Conservation (phyloP, 257 asterid species). For the Jaltomata sinuosa region DNA sequence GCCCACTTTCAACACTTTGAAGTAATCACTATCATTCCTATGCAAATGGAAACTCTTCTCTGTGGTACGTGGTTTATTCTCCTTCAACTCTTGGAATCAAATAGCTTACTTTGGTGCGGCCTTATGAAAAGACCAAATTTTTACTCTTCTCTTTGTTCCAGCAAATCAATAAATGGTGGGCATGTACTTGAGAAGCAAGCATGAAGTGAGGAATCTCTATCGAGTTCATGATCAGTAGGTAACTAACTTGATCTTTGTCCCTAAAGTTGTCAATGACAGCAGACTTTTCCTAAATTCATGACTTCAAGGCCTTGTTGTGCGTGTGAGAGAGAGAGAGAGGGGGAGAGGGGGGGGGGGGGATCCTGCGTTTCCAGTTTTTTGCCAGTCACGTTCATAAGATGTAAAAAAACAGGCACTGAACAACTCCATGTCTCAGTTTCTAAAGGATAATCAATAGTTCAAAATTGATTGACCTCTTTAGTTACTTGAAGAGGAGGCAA, state of each 20-base stretch:
- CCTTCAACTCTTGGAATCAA: background rate
- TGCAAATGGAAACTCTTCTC: background rate
- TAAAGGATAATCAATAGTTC: background rate
- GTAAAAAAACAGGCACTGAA: background rate
- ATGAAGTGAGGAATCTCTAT: background rate
- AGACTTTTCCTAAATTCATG: too few species aligned
- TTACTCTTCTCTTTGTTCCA: background rate
- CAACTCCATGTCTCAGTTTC: background rate
- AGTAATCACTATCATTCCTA: background rate
- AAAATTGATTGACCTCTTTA: background rate
- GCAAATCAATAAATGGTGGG: background rate
- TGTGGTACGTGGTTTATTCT: background rate
- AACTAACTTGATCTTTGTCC: too few species aligned
- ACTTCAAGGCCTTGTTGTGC: too few species aligned
- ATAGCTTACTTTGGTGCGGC: background rate
- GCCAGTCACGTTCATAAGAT: background rate
- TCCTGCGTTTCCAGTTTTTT: too few species aligned
- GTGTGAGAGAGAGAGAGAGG: too few species aligned
- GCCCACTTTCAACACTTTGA: background rate
- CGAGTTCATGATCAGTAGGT: too few species aligned
- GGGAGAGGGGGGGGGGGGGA: too few species aligned
- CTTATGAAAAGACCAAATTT: background rate
- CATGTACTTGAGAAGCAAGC: background rate
- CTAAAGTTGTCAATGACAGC: too few species aligned
- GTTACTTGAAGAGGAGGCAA: background rate